phyloP scores from a whole-genome alignment of 768 basidiomycete species.

The Lactarius pseudohatsudake region DNA sequence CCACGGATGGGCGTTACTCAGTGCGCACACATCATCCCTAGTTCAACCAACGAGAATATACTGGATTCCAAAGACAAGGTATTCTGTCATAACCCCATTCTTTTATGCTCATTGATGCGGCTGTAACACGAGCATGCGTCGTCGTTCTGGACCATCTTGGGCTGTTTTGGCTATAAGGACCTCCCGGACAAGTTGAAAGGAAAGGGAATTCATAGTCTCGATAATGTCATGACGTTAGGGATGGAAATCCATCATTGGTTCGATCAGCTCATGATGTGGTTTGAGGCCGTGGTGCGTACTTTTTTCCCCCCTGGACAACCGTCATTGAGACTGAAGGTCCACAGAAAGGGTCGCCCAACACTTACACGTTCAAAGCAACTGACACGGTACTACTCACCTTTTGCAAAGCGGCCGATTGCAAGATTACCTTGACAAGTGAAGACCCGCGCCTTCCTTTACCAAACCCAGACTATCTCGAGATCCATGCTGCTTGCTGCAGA shows the following conservation, averaged over 20 bases:
- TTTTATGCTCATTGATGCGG: neutral
- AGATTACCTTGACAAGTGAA: neutral
- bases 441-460: neutral
- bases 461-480: neutral
- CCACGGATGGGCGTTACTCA: neutral
- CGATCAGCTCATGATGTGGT: neutral
- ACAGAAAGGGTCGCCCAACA: neutral
- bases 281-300: neutral
- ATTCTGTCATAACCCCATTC: neutral
- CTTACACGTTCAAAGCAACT: neutral
- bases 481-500: neutral
- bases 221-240: neutral
- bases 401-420: neutral
- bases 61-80: neutral
- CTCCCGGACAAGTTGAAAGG: no score
- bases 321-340: neutral
- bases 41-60: neutral
- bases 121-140: neutral
- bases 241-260: rapidly evolving
- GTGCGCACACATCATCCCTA: neutral
- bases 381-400: rapidly evolving
- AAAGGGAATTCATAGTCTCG: neutral
- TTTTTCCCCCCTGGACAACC: neutral
- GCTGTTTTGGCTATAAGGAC: neutral
- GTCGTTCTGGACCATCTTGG: neutral